Evolutionary conservation across 345 rosid species (phyloP).

Genomic region (Bruguiera sexangula): DNA sequence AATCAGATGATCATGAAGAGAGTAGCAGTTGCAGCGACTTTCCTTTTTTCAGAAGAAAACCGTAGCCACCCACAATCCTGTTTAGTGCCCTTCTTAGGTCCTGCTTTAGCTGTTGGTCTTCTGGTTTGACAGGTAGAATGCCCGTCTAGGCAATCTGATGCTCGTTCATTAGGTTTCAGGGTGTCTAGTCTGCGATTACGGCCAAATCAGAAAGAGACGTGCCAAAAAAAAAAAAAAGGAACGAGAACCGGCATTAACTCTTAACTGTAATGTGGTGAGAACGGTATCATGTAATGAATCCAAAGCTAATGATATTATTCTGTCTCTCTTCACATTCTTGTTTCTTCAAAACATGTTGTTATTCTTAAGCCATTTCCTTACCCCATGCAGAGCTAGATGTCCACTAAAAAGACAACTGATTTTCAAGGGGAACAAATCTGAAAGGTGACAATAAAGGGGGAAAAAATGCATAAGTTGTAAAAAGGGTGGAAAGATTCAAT

Average conservation of each 20-base stretch:
- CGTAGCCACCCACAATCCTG: constrained; percentile 24
- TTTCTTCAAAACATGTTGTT: background rate
- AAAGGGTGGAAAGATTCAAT: background rate
- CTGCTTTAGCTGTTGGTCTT: constrained; percentile 9
- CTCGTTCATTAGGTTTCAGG: constrained; percentile 21
- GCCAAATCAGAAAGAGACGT: constrained; percentile 14
- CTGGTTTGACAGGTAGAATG: constrained; percentile 30
- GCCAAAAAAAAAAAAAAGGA: constrained; percentile 22
- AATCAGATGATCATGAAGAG: constrained; percentile 58
- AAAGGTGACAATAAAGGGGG: constrained; percentile 6
- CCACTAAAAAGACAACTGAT: constrained; percentile 16
- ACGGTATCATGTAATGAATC: constrained; percentile 12
- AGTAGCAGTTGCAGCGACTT: constrained; percentile 72
- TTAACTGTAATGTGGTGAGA: constrained; percentile 18
- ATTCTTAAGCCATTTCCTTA: background rate
- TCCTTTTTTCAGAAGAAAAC: constrained; percentile 54
- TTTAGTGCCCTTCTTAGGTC: background rate
- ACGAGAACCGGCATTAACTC: constrained; percentile 22
- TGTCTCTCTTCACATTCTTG: background rate
- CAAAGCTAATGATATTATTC: constrained; percentile 5
- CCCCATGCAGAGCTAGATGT: constrained; percentile 19
- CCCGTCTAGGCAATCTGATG: constrained; percentile 29
- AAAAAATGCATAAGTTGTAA: background rate
- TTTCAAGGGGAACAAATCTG: constrained; percentile 17
- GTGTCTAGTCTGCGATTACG: constrained; percentile 21